phyloP scores from a whole-genome alignment of 192 early-diverging fungal genomes.

The Coemansia sp. region DNA sequence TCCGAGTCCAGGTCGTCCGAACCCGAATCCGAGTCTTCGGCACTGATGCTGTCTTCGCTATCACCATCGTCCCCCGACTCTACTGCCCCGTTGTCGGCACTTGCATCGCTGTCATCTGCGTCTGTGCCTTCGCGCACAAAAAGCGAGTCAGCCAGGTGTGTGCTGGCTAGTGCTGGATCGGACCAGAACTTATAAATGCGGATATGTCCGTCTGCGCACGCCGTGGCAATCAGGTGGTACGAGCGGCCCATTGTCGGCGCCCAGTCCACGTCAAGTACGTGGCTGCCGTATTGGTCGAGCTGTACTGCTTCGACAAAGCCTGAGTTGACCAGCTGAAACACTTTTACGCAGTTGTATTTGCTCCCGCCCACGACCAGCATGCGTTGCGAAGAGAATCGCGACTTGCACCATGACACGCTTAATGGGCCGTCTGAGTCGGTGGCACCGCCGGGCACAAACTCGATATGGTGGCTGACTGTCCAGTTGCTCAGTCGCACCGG shows the following conservation, averaged over 20 bases:
- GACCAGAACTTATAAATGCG: constrained; percentile 55
- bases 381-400: constrained; percentile 70
- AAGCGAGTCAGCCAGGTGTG: constrained; percentile 26
- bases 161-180: constrained; percentile 23
- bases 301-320: constrained; percentile 50
- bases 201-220: constrained; percentile 45
- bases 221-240: constrained; percentile 55
- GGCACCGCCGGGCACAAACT: constrained; percentile 53
- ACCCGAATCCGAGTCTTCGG: constrained; percentile 6
- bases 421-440: constrained; percentile 80
- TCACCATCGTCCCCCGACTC: constrained; percentile 2
- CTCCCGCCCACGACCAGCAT: constrained; percentile 83
- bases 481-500: constrained; percentile 73
- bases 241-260: constrained; percentile 59
- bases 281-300: constrained; percentile 54
- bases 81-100: neutral
- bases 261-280: constrained; percentile 57
- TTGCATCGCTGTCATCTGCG: constrained; percentile 6
- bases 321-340: constrained; percentile 36
- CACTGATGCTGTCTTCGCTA: constrained; percentile 4
- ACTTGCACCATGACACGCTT: constrained; percentile 86
- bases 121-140: constrained; percentile 40
- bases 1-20: constrained; percentile 13
- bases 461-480: constrained; percentile 69
- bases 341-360: constrained; percentile 72